Percentiles rank a stretch among this genome's conserved stretches.
phyloP scores from a whole-genome alignment of 805 yeast genomes.

The Hyphopichia homilentoma region DNA sequence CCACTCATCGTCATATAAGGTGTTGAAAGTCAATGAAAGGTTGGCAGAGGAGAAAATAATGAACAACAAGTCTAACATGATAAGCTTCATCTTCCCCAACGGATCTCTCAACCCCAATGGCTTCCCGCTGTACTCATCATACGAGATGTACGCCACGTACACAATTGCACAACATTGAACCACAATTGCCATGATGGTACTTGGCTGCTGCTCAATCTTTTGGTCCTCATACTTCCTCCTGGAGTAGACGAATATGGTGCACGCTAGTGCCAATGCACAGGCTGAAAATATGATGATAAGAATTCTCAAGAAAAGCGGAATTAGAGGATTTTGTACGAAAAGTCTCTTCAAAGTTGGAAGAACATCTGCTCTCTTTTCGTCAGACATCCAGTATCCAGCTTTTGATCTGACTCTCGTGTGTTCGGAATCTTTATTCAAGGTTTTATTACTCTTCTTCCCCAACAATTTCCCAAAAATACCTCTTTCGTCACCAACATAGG shows the following conservation, averaged over 20 bases:
- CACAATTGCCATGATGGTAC: conserved; percentile 88
- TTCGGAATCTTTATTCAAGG: conserved; percentile 20
- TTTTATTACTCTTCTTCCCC: conserved; percentile 4
- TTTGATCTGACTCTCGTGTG: conserved; percentile 44
- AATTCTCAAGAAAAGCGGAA: conserved; percentile 71
- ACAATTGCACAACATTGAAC: conserved; percentile 77
- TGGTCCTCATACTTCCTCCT: conserved; percentile 27
- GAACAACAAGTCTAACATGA: conserved; percentile 79
- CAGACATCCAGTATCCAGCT: conserved; percentile 69
- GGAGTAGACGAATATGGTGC: conserved; percentile 47
- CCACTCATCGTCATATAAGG: conserved; percentile 79
- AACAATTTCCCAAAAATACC: conserved; percentile 8
- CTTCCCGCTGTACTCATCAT: conserved; percentile 88
- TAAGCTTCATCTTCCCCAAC: conserved; percentile 72
- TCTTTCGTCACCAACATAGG: conserved; percentile 16
- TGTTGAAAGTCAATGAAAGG: conserved; percentile 78
- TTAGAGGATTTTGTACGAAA: conserved; percentile 70
- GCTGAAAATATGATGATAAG: conserved; percentile 49
- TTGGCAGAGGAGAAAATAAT: conserved; percentile 89
- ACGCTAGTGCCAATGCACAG: conserved; percentile 71
- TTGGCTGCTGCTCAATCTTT: conserved; percentile 67
- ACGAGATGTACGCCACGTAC: conserved; percentile 76
- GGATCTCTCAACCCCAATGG: conserved; percentile 91
- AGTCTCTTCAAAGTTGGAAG: conserved; percentile 56
- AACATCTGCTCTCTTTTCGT: conserved; percentile 59